Base-by-base conservation (phyloP, 2,329 filamentous ascomycete species). In the Botryotinia globosa region DNA sequence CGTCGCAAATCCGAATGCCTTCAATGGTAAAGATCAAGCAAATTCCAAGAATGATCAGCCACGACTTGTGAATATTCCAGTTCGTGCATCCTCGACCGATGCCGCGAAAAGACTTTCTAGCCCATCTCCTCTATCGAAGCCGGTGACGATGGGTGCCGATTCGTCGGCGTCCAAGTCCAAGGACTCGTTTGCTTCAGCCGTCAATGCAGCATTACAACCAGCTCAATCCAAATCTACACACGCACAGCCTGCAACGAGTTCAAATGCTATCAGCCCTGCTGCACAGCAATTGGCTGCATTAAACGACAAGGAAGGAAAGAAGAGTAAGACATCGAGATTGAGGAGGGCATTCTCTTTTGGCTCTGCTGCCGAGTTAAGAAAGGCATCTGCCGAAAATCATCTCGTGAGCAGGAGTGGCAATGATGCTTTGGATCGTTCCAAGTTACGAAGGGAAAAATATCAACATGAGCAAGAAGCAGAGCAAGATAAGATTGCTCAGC, bases 321-420 rank as follows among this genome's bases (percentile, higher is more conserved):
- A 94, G 80, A 94, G 91, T 83, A 98, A 98, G 83, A 93, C 92
- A 3, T 94, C 92, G 29, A 88, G 94, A 76, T 85, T 99, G 74
- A 90, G 96, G 72, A 89, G 96, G 77, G 96, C 96, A 0, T 97
- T 99, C 79, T 99, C 96, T 0, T 99, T 99, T 82, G 94, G 96
- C 67, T 98, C 95, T 81, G 93, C 94, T 59, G 93, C 95, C 14
- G 96, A 99, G 80, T 89, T 99, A 65, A 89, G 92, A 75, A 92
- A 92, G 80, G 92, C 90, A 20, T 90, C 90, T 18, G 90, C 88
- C 8, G 87, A 91, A 77, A 90, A 91, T 65, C 80, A 83, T 65
- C 77, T 79, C 42, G 74, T 75, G 25, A 56, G 56, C 48, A 73
- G 75, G 16, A 73, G 76, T 25, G 72, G 75, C 25, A 72, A 74